Evolutionary conservation across 2,329 filamentous ascomycete species (phyloP), one percentile per base, ranked within the genome.

Genomic region (Sarocladiaceae sp.): DNA sequence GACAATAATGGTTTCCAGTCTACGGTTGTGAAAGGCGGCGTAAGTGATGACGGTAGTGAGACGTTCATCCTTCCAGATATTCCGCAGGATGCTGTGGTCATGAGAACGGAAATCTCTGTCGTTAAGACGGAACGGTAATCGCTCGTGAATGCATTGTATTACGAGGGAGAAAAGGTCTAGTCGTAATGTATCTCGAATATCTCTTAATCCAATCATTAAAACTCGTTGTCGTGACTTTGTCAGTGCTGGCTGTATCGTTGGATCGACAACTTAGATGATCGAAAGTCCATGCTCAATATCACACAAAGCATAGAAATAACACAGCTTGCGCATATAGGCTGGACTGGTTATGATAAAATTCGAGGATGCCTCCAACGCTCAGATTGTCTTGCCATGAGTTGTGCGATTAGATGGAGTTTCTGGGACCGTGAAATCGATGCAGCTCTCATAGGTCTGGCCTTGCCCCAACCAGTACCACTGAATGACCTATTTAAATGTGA

Each of bases 391-490:
- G 29, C 8, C 15, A 15, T 15, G 29, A 33, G 15, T 15, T 10
- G 29, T 33, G 29, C 15, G 29, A 15, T 33, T 33, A 33, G 29
- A 33, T 10, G 29, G 29, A 33, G 29, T 33, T 33, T 33, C 29
- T 33, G 29, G 29, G 31, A 65, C 57, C 25, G 61, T 61, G 51
- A 86, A 84, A 60, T 86, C 82, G 50, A 84, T 69, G 66, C 82
- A 86, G 48, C 75, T 74, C 69, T 83, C 78, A 62, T 86, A 86
- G 11, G 81, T 84, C 72, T 86, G 82, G 53, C 77, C 60, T 55
- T 75, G 52, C 67, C 69, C 15, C 66, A 62, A 72, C 82, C 82
- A 85, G 65, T 72, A 83, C 80, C 81, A 84, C 65, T 85, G 82
- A 42, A 85, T 71, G 3, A 78, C 78, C 36, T 39, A 39, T 39